Conservation (phyloP, 1,284 basidiomycete genomes). For the Naganishia liquefaciens region DNA sequence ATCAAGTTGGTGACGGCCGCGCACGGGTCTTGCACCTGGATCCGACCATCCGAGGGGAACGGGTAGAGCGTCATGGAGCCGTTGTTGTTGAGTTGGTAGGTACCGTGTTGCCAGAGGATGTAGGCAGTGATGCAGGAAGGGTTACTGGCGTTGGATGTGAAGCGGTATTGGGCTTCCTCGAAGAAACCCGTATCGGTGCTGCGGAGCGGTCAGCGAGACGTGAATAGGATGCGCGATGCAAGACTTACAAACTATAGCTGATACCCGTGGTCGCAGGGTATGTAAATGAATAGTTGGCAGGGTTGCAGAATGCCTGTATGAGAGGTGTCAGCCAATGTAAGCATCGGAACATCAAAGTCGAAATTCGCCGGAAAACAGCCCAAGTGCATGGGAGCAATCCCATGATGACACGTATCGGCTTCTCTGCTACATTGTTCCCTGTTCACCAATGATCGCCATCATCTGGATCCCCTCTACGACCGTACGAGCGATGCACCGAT, state of each 20-base stretch:
- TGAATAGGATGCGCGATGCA: neutral
- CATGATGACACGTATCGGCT: no score
- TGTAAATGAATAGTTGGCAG: constrained; percentile 72
- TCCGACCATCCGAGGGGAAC: constrained; percentile 73
- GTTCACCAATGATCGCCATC: neutral
- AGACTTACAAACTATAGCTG: constrained; percentile 79
- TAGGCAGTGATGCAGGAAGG: constrained; percentile 67
- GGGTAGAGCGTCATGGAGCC: constrained; percentile 73
- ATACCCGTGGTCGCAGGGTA: constrained; percentile 81
- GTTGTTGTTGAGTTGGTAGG: constrained; percentile 66
- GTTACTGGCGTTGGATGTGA: constrained; percentile 66
- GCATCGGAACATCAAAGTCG: neutral
- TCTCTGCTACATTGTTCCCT: neutral
- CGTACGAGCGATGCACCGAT: no score
- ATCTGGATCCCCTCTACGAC: neutral
- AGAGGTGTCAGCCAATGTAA: neutral
- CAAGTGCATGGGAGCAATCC: no score
- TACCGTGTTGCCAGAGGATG: constrained; percentile 84
- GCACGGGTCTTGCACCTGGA: constrained; percentile 89
- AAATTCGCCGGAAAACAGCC: no score
- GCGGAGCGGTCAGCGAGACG: constrained; percentile 14
- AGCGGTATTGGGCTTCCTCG: constrained; percentile 84
- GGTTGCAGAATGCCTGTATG: constrained; percentile 74
- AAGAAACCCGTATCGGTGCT: constrained; percentile 70
- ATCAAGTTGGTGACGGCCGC: constrained; percentile 80